Conservation (phyloP, 2,329 filamentous ascomycete species). For the Neofusicoccum umdonicola region DNA sequence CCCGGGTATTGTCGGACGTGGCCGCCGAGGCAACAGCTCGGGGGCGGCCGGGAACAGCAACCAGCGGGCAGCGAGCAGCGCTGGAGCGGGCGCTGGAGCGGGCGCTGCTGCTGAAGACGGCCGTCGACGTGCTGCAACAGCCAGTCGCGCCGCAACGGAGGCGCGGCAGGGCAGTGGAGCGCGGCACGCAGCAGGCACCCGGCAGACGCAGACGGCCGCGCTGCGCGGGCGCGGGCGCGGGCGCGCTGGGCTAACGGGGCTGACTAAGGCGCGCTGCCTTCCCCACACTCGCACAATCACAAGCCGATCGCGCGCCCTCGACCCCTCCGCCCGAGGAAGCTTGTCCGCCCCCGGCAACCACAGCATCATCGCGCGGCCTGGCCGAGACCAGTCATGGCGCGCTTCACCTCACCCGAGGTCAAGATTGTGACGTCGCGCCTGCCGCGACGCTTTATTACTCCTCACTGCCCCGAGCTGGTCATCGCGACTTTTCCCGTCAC, state of each 20-base stretch:
- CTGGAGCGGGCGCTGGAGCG: neutral
- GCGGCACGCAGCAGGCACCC: neutral
- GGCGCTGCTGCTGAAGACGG: neutral
- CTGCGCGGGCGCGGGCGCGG: neutral
- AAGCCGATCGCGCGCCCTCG: constrained; percentile 11
- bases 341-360: constrained; percentile 7
- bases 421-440: constrained; percentile 12
- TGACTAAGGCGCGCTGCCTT: constrained; percentile 6
- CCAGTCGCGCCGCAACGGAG: no score
- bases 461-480: neutral
- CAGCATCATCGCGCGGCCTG: neutral
- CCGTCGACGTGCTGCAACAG: neutral
- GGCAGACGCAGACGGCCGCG: no score
- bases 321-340: constrained; percentile 19
- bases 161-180: neutral
- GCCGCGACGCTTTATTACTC: constrained; percentile 4
- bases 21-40: constrained; percentile 4
- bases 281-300: constrained; percentile 15
- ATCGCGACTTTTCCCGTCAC: constrained; percentile 9
- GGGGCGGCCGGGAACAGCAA: neutral
- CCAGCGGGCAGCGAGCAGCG: no score
- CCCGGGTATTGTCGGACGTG: constrained; percentile 12
- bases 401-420: constrained; percentile 11
- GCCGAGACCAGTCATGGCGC: constrained; percentile 12
- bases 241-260: neutral